Base-by-base conservation (phyloP, 306 rosid genomes). In the Sicyos edulis region DNA sequence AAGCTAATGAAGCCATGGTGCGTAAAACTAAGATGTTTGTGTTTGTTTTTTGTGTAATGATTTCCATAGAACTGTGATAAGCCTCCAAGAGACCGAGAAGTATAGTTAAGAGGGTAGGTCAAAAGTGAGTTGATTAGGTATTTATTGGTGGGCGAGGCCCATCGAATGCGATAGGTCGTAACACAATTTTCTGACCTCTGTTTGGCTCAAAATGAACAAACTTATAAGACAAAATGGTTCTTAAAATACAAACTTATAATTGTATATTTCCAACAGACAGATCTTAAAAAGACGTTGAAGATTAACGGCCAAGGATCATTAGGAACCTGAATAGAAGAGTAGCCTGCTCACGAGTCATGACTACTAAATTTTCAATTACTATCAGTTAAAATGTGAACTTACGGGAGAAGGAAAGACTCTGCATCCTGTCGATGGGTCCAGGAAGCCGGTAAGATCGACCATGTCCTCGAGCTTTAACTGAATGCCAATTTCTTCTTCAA, bases 401-500 rank as follows among this genome's bases (percentile, higher is more conserved):
- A 90, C 98, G 0, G 88, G 88, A 54, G 96, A 92, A 71, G 96
- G 96, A 62, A 88, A 75, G 81, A 88, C 80, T 84, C 84, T 80
- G 82, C 84, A 58, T 71, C 96, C 96, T 29, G 98, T 87, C 49
- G 90, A 77, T 52, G 88, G 78, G 75, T 90, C 90, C 59, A 90
- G 84, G 77, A 88, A 88, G 73, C 93, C 87, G 20, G 96, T 90
- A 40, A 92, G 96, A 73, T 92, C 93, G 73, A 88, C 75, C 98
- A 90, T 77, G 83, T 87, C 89, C 73, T 84, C 88, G 58, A 84
- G 75, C 21, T 86, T 85, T 72, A 92, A 84, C 59, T 76, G 78
- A 80, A 90, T 87, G 26, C 98, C 98, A 29, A 79, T 88, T 74
- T 92, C 98, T 82, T 90, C 98, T 79, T 85, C 98, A 67, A 90